Conservation (phyloP, 148 eudicot genomes). For the Rhododendron henanense region DNA sequence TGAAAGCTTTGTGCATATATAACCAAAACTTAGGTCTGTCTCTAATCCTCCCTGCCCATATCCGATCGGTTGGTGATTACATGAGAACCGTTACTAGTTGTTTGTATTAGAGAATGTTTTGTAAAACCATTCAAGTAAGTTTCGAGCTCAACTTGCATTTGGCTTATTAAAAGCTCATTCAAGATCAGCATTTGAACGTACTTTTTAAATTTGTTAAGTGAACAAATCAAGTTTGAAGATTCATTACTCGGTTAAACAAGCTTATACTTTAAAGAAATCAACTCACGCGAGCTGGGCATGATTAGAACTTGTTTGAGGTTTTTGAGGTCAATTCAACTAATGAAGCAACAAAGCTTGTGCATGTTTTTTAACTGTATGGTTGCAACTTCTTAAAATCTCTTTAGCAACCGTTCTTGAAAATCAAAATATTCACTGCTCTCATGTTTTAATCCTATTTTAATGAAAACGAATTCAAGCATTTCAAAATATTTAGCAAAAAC, state of each 20-base stretch:
- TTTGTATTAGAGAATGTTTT: neutral
- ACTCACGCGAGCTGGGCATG: no score
- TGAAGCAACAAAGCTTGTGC: neutral
- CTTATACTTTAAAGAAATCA: neutral
- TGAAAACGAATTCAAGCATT: neutral
- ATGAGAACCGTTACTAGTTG: no score
- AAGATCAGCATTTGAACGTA: neutral
- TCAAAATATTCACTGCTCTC: neutral
- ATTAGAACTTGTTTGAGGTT: neutral
- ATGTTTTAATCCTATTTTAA: neutral
- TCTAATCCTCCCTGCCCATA: neutral
- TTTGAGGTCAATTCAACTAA: neutral
- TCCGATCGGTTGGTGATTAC: no score
- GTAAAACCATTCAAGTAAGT: neutral
- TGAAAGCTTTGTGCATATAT: neutral
- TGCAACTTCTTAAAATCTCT: neutral
- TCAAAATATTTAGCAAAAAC: neutral
- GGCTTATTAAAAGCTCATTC: neutral
- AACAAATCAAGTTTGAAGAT: no score
- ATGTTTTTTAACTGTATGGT: neutral
- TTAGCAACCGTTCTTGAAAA: neutral
- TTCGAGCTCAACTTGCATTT: neutral
- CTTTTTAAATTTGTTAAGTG: no score
- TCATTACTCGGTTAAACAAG: no score
- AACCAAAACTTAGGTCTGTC: neutral